Base-by-base conservation (phyloP, 441 rosid genomes). In the Euphorbia celastroides region DNA sequence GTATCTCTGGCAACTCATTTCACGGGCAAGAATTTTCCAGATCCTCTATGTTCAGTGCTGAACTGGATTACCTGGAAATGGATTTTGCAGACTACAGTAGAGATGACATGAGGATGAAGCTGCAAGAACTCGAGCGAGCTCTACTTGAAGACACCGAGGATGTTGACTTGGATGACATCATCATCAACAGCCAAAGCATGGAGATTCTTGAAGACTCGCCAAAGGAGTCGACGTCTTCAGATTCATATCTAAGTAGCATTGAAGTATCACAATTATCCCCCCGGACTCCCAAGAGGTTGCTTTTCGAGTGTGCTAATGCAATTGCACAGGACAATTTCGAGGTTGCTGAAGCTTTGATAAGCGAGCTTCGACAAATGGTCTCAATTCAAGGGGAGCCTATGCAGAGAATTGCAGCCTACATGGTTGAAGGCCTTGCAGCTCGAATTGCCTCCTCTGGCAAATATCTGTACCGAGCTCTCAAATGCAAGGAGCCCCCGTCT, bases 341-440 rank as follows among this genome's bases (percentile, higher is more conserved):
- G 30, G 89, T 78, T 73, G 97, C 99, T 26, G 74, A 83, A 27
- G 60, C 82, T 32, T 81, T 87, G 72, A 86, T 92, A 56, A 83
- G 84, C 52, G 87, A 88, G 59, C 90, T 95, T 34, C 87, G 97
- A 9, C 88, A 81, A 67, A 71, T 77, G 62, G 99, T 92, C 36
- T 95, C 98, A 0, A 79, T 95, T 71, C 98, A 92, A 72, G 99
- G 99, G 65, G 98, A 95, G 27, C 99, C 99, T 32, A 77, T 91
- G 31, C 88, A 87, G 77, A 87, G 99, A 73, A 87, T 90, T 6
- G 98, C 99, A 0, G 99, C 99, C 48, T 95, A 95, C 86, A 90
- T 92, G 98, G 92, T 90, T 3, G 99, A 95, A 85, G 98, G 99
- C 56, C 86, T 95, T 66, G 99, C 92, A 25, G 99, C 99, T 60